Percentiles rank a stretch among this genome's conserved stretches.
phyloP scores from a whole-genome alignment of 2,329 filamentous ascomycete species.

The Sordariomycetes sp. region DNA sequence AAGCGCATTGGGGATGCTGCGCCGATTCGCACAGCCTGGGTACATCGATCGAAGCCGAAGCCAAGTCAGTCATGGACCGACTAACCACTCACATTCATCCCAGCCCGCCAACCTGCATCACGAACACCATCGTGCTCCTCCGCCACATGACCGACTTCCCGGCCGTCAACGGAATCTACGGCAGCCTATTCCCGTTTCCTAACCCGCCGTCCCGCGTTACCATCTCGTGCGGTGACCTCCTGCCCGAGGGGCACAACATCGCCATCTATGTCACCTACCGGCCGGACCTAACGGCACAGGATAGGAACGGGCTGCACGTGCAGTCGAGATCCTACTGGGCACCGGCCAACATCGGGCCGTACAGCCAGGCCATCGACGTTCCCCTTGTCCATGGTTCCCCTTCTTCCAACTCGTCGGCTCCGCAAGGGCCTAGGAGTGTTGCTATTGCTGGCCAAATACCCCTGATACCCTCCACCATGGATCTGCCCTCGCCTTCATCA shows the following conservation, averaged over 20 bases:
- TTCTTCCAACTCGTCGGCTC: neutral
- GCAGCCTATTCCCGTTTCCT: slow-evolving; percentile 59
- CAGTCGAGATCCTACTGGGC: slow-evolving; percentile 96
- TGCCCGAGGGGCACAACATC: slow-evolving; percentile 50
- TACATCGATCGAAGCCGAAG: slow-evolving; percentile 33
- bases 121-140: slow-evolving; percentile 57
- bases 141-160: slow-evolving; percentile 73
- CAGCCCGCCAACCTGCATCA: slow-evolving; percentile 30
- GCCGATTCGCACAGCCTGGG: slow-evolving; percentile 12
- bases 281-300: slow-evolving; percentile 11
- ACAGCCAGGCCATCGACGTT: slow-evolving; percentile 74
- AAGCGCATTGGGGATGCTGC: slow-evolving; percentile 27
- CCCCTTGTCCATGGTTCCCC: slow-evolving; percentile 12
- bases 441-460: slow-evolving; percentile 88
- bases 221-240: slow-evolving; percentile 59
- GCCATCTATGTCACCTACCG: slow-evolving; percentile 44
- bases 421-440: slow-evolving; percentile 27
- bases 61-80: slow-evolving; percentile 31
- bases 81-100: slow-evolving; percentile 28
- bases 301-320: slow-evolving; percentile 65
- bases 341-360: slow-evolving; percentile 93
- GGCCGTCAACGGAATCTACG: slow-evolving; percentile 65
- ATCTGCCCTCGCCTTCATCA: slow-evolving; percentile 27
- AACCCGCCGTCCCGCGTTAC: slow-evolving; percentile 83
- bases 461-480: slow-evolving; percentile 71